These are phyloP conservation scores for Inosperma sp. DNA, from an alignment of 768 basidiomycete genomes.

Conservation along the genomic window DNA sequence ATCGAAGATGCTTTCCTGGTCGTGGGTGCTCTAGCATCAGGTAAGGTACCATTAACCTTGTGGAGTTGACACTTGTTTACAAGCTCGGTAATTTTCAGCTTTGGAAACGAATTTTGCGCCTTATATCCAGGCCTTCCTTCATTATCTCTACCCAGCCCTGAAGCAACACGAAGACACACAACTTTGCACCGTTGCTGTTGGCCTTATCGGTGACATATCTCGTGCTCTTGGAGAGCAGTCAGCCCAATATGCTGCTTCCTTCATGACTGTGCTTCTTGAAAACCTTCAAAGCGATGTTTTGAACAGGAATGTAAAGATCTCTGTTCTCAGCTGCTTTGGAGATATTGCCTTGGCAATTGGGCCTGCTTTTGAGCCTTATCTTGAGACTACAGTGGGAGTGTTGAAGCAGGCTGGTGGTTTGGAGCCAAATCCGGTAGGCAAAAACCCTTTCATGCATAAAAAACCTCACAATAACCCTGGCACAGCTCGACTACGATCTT, in stretches of 20 bases:
- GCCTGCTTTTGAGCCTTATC: constrained; percentile 78
- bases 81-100: constrained; percentile 35
- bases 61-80: background rate
- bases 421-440: constrained; percentile 77
- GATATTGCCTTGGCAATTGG: constrained; percentile 95
- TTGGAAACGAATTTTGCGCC: constrained; percentile 75
- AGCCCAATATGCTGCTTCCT: constrained; percentile 74
- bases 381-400: constrained; percentile 87
- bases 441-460: constrained; percentile 3
- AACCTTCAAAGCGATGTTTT: constrained; percentile 88
- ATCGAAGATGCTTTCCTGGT: constrained; percentile 96
- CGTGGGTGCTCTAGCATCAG: constrained; percentile 80
- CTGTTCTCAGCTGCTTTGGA: constrained; percentile 93
- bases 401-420: constrained; percentile 86
- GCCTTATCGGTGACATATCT: constrained; percentile 94
- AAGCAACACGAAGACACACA: constrained; percentile 93
- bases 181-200: constrained; percentile 91
- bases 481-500: constrained; percentile 77
- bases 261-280: constrained; percentile 91
- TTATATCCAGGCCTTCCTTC: constrained; percentile 82
- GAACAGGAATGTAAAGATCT: constrained; percentile 93
- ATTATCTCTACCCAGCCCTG: constrained; percentile 83
- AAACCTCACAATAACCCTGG: constrained; percentile 9
- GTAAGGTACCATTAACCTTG: constrained; percentile 31
- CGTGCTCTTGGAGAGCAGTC: constrained; percentile 86